Evolutionary conservation across 495 filamentous ascomycete genomes (phyloP).

Genomic region (Talaromyces proteolyticus): DNA sequence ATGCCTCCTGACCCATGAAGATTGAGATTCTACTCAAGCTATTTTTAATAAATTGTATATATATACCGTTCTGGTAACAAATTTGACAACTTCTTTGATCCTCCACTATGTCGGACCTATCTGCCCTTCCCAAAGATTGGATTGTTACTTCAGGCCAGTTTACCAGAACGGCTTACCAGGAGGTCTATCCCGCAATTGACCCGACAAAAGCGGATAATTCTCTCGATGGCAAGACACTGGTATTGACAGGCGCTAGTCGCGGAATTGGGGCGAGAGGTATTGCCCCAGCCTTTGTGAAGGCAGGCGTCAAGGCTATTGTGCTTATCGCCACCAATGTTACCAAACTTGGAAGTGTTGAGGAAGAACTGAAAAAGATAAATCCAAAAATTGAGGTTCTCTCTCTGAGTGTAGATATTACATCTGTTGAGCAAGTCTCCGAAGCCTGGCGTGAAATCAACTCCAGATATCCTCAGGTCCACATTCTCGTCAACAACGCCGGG

Average conservation of each 20-base stretch:
- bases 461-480: constrained; percentile 30
- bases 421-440: constrained; percentile 17
- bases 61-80: too few relatives aligned
- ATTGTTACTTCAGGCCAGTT: constrained; percentile 11
- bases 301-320: constrained; percentile 57
- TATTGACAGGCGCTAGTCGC: constrained; percentile 32
- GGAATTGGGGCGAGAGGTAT: constrained; percentile 20
- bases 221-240: constrained; percentile 25
- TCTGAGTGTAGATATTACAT: constrained; percentile 22
- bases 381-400: constrained; percentile 17
- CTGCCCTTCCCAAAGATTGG: constrained; percentile 5
- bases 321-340: constrained; percentile 19
- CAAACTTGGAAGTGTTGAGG: constrained; percentile 12
- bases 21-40: too few relatives aligned
- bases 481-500: constrained; percentile 41
- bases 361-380: constrained; percentile 15
- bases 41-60: too few relatives aligned
- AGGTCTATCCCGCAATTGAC: constrained; percentile 29
- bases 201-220: constrained; percentile 23
- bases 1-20: background rate
- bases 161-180: constrained; percentile 14
- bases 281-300: constrained; percentile 43
- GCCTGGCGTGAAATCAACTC: constrained; percentile 30
- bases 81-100: background rate
- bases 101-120: background rate